A percentile compares a stretch with the other conserved stretches of the same genome.
Evolutionary conservation across 768 basidiomycete species (phyloP).

Genomic region (Steccherinum ochraceum): DNA sequence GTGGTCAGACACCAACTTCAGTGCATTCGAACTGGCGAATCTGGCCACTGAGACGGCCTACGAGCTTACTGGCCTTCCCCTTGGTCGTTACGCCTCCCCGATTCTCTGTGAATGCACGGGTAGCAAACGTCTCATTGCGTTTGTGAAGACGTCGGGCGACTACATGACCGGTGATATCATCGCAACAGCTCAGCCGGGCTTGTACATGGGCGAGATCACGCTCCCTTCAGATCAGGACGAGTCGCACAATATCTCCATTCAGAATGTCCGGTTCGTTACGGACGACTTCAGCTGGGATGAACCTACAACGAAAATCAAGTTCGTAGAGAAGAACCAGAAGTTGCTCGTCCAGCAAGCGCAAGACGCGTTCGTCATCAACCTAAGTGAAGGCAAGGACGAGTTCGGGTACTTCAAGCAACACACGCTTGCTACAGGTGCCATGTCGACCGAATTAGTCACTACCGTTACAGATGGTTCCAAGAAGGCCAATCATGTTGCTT

Average conservation of each 20-base stretch:
- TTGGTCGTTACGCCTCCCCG: conserved; percentile 62
- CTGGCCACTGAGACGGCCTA: conserved; percentile 35
- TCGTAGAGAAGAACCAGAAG: conserved; percentile 45
- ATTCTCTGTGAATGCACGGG: conserved; percentile 43
- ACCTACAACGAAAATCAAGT: conserved; percentile 41
- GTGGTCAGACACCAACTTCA: conserved; percentile 62
- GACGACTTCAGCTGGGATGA: conserved; percentile 42
- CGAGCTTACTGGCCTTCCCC: conserved; percentile 50
- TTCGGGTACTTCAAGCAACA: conserved; percentile 41
- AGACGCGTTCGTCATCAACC: conserved; percentile 44
- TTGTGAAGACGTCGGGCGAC: conserved; percentile 57
- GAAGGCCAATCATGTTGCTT: conserved; percentile 37
- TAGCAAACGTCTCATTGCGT: conserved; percentile 44
- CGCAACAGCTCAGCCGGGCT: conserved; percentile 55
- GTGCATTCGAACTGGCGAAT: conserved; percentile 61
- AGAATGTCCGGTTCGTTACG: conserved; percentile 44
- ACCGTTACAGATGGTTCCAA: conserved; percentile 28
- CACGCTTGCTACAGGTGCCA: conserved; percentile 47
- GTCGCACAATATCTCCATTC: conserved; percentile 30
- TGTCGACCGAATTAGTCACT: conserved; percentile 46
- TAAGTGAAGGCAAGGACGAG: conserved; percentile 39
- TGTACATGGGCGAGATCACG: conserved; percentile 57
- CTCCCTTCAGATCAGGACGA: conserved; percentile 30
- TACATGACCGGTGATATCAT: conserved; percentile 55
- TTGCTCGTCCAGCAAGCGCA: conserved; percentile 54